Evolutionary conservation across 257 asterid genomes (phyloP).

Genomic region (Rehmannia glutinosa): DNA sequence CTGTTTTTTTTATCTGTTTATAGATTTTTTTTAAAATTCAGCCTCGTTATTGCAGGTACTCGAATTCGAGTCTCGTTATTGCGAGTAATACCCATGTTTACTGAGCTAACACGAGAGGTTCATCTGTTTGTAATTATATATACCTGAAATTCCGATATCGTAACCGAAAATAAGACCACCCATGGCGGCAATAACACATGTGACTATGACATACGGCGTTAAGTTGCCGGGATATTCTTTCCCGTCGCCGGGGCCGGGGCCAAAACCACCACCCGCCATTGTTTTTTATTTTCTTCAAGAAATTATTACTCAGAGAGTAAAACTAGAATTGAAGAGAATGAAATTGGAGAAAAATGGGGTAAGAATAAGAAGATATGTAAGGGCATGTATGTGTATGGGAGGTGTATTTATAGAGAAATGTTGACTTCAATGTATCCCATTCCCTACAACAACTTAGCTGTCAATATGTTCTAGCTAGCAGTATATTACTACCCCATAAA

Average conservation of each 20-base stretch:
- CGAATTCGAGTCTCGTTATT: no score
- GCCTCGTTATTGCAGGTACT: no score
- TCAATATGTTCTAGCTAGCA: constrained; percentile 15
- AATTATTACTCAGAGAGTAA: background rate
- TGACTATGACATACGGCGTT: constrained; percentile 58
- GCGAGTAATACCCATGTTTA: no score
- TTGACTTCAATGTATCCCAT: background rate
- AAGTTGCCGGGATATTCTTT: constrained; percentile 70
- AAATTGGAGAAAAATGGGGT: background rate
- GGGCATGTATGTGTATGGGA: background rate
- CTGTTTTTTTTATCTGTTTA: no score
- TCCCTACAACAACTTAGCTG: constrained; percentile 29
- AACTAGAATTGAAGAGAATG: background rate
- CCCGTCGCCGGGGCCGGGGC: constrained; percentile 42
- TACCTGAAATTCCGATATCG: constrained; percentile 91
- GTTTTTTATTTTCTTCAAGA: background rate
- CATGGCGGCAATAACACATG: constrained; percentile 89
- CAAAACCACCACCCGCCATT: constrained; percentile 83
- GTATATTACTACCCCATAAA: no score
- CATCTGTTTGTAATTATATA: no score
- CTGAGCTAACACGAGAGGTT: no score
- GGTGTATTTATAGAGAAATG: constrained; percentile 40
- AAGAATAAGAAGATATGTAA: background rate
- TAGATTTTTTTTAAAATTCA: no score
- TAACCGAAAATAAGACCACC: constrained; percentile 91